phyloP scores from a whole-genome alignment of 345 rosid species.

The Abelmoschus esculentus region DNA sequence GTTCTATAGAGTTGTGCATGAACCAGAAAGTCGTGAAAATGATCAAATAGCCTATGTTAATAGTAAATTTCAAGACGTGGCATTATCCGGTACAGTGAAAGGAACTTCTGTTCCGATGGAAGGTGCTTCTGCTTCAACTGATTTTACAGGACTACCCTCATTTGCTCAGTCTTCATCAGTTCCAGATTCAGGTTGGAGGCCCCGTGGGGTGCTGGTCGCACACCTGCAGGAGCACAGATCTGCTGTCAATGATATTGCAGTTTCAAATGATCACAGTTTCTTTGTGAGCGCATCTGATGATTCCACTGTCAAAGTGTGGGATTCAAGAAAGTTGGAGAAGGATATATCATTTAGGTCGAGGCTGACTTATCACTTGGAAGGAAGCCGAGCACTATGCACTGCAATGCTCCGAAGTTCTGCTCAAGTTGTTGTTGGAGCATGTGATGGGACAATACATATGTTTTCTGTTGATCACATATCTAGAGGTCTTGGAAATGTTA shows the following conservation, averaged over 20 bases:
- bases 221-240: constrained; percentile 95
- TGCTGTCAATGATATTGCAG: constrained; percentile 86
- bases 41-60: constrained; percentile 54
- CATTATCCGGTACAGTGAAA: constrained; percentile 50
- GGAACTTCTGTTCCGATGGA: constrained; percentile 52
- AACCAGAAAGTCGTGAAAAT: constrained; percentile 84
- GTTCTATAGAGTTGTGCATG: constrained; percentile 91
- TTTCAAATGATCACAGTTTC: constrained; percentile 82
- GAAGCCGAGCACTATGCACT: constrained; percentile 84
- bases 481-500: constrained; percentile 80
- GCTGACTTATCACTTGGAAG: constrained; percentile 92
- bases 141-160: constrained; percentile 55
- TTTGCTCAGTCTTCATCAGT: constrained; percentile 43
- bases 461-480: constrained; percentile 91
- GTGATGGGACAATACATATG: constrained; percentile 79
- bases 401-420: constrained; percentile 71
- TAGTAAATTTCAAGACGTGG: constrained; percentile 64
- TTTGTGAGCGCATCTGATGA: constrained; percentile 98
- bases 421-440: constrained; percentile 89
- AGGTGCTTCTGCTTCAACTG: constrained; percentile 50
- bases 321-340: constrained; percentile 88
- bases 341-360: constrained; percentile 95
- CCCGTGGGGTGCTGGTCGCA: constrained; percentile 95
- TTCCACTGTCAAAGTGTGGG: constrained; percentile 98
- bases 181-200: constrained; percentile 94